Conservation (phyloP, 371 early-diverging fungal genomes). For the Syncephalis plumigaleata region DNA sequence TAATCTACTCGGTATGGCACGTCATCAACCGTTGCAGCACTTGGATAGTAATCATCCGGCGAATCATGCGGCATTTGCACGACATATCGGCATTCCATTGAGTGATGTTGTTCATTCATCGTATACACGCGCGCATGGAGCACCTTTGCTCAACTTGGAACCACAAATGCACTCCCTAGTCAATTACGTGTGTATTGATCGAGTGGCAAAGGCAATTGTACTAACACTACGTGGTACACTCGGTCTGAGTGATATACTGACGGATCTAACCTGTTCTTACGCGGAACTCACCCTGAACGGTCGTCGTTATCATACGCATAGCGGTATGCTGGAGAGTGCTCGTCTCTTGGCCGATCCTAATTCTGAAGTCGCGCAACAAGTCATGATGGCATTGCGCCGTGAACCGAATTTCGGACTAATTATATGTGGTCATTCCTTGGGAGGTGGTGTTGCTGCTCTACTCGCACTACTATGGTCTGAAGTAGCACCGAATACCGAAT, state of each 20-base stretch:
- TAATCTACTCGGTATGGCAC: conserved; percentile 61
- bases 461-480: conserved; percentile 48
- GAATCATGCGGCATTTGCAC: conserved; percentile 53
- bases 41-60: conserved; percentile 30
- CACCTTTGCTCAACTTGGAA: conserved; percentile 7
- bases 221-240: conserved; percentile 82
- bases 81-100: conserved; percentile 42
- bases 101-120: conserved; percentile 46
- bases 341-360: conserved; percentile 34
- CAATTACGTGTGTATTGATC: conserved; percentile 74
- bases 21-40: conserved; percentile 24
- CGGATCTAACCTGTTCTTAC: conserved; percentile 58
- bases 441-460: conserved; percentile 59
- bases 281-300: conserved; percentile 7
- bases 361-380: conserved; percentile 43
- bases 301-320: conserved; percentile 33
- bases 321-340: conserved; percentile 64
- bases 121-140: conserved; percentile 24
- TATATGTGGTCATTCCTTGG: conserved; percentile 63
- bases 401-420: conserved; percentile 59
- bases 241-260: conserved; percentile 68
- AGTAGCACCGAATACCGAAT: conserved; percentile 2
- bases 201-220: conserved; percentile 49
- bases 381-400: conserved; percentile 35
- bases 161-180: conserved; percentile 56